Base-by-base conservation (phyloP, 345 rosid species). In the Toxicodendron radicans region DNA sequence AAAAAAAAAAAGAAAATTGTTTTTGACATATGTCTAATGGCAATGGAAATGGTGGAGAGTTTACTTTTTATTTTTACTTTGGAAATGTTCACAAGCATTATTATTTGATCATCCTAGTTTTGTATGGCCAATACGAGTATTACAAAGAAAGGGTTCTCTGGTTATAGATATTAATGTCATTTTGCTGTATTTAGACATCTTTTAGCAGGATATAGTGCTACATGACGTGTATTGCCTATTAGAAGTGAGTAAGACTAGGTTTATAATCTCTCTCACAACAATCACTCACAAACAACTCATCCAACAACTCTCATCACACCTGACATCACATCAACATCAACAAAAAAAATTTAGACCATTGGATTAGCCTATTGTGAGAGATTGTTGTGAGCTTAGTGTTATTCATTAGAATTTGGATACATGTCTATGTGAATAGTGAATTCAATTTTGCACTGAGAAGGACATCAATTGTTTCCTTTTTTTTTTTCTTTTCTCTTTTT, bases 11-110 rank as follows among this genome's bases (percentile, higher is more conserved):
- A 30, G n/a, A n/a, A 23, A 51, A 4, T 52, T 18, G 70, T 2
- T n/a, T 73, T 72, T n/a, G 54, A 64, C 33, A 51, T 52, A 63
- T 64, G 38, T 32, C 11, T 32, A 35, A 38, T 72, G 68, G 5
- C 21, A 11, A 20, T 49, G 4, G 21, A 41, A 12, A n/a, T 69
- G 32, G 58, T 16, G 10, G 45, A 71, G 27, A 64, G 43, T 27
- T 14, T 43, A 43, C 56, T 18, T 45, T 38, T 43, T 43, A 23
- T 41, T 24, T 21, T 43, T 17, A 49, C 38, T 58, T 24, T 43
- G 53, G 53, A 68, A 43, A 20, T 41, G 3, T 70, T 20, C 3
- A 41, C 4, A 6, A 58, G 56, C 53, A 41, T 45, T 57, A 35
- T 69, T 13, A 10, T 27, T 27, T 23, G 10, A n/a, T 52, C 14